Percentiles rank a stretch among this genome's conserved stretches.
Evolutionary conservation across 2,329 filamentous ascomycete species (phyloP).

Genomic region (Beauveria caledonica): DNA sequence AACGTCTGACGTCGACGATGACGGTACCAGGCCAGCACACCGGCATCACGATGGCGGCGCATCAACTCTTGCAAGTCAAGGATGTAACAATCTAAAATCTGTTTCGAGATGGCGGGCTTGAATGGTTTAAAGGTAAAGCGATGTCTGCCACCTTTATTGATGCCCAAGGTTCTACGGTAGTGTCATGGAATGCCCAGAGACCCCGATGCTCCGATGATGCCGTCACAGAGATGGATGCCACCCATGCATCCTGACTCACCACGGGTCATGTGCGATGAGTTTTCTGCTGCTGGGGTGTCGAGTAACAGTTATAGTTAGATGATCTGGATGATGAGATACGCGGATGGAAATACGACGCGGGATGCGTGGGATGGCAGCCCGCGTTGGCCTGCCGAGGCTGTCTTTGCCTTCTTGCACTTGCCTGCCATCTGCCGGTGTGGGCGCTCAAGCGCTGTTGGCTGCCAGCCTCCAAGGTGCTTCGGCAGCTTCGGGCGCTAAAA

Average conservation of each 20-base stretch:
- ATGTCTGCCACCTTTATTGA: background rate
- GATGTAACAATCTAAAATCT: background rate
- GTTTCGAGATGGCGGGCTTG: background rate
- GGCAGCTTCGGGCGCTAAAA: slow-evolving; percentile 5
- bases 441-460: too few relatives aligned
- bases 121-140: background rate
- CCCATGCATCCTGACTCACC: background rate
- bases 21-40: background rate
- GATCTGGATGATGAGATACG: background rate
- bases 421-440: too few relatives aligned
- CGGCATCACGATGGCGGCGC: background rate
- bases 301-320: too few relatives aligned
- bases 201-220: background rate
- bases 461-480: background rate
- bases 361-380: too few relatives aligned
- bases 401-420: too few relatives aligned
- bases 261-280: background rate
- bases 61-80: background rate
- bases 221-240: background rate
- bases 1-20: slow-evolving; percentile 1
- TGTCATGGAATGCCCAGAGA: background rate
- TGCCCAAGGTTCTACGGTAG: background rate
- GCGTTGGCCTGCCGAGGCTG: too few relatives aligned
- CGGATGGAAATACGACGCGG: background rate
- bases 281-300: too few relatives aligned